phyloP scores from a whole-genome alignment of 768 basidiomycete genomes.

The Mycena alexandri region DNA sequence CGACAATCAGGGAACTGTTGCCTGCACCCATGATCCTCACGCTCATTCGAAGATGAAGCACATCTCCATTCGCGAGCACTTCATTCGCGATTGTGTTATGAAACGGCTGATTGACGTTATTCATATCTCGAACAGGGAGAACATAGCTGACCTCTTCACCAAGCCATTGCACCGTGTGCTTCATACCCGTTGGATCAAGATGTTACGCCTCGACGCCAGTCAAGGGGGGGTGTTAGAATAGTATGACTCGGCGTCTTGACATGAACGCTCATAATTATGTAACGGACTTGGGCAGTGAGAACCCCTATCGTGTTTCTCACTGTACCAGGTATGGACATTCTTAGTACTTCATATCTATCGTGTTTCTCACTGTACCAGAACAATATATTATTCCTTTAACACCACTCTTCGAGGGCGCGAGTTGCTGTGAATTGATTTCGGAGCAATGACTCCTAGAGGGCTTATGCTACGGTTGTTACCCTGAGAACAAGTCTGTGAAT shows the following conservation, averaged over 20 bases:
- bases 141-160: constrained; percentile 47
- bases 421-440: no score
- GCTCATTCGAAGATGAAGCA: constrained; percentile 46
- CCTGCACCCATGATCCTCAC: constrained; percentile 39
- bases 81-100: constrained; percentile 33
- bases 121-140: constrained; percentile 34
- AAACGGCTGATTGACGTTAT: constrained; percentile 39
- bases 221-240: constrained; percentile 31
- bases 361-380: no score
- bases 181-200: constrained; percentile 26
- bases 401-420: no score
- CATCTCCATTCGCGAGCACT: constrained; percentile 47
- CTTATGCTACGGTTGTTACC: no score
- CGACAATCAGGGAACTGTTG: constrained; percentile 39
- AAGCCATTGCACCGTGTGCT: no score
- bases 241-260: constrained; percentile 7
- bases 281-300: background rate
- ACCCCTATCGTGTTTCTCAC: background rate
- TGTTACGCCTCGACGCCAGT: constrained; percentile 27
- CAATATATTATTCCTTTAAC: no score
- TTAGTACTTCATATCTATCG: no score
- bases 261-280: background rate
- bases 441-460: no score
- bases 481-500: no score
- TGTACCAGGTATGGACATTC: background rate